phyloP scores from a whole-genome alignment of 225 moss, liverwort and hornwort genomes.

The Polytrichum formosum region DNA sequence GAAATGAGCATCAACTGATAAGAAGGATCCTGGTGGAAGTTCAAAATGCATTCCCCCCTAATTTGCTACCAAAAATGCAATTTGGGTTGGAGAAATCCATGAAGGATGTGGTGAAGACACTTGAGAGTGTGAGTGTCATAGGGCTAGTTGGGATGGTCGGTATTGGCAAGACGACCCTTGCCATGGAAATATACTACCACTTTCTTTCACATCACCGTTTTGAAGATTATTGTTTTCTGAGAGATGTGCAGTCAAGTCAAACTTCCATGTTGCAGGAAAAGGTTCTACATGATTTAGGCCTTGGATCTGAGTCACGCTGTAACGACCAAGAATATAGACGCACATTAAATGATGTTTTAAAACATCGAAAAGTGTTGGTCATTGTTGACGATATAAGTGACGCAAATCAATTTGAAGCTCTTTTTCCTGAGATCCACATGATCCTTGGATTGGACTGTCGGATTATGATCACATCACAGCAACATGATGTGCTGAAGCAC shows the following conservation, averaged over 20 bases:
- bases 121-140: neutral
- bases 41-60: neutral
- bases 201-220: neutral
- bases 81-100: conserved; percentile 2
- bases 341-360: no score
- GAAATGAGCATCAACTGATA: neutral
- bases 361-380: neutral
- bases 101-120: neutral
- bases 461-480: conserved; percentile 3
- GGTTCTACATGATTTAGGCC: neutral
- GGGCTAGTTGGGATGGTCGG: conserved; percentile 4
- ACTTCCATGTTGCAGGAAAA: neutral
- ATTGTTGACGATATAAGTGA: conserved; percentile 5
- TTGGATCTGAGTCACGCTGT: neutral
- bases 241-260: neutral
- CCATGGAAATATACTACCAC: conserved; percentile 2
- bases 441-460: neutral
- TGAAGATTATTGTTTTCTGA: neutral
- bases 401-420: neutral
- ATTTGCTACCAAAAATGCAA: neutral
- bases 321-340: no score
- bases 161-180: conserved; percentile 10
- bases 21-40: conserved; percentile 6
- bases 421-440: neutral
- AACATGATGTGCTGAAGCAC: neutral